Evolutionary conservation across 345 rosid genomes (phyloP).

Genomic region (Salix viminalis): DNA sequence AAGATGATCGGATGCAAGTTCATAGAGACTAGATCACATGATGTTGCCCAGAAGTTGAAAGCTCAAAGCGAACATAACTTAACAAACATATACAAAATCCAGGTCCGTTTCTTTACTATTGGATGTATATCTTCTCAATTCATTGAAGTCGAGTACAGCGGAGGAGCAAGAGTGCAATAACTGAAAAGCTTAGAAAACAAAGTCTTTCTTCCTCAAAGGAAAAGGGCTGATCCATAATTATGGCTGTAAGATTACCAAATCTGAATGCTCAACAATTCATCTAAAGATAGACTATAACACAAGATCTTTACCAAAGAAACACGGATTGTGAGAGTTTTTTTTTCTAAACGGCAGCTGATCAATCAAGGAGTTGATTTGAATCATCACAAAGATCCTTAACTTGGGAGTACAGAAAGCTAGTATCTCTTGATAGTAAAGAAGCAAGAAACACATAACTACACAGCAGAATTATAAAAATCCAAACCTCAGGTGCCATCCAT

Average conservation of each 20-base stretch:
- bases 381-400: constrained; percentile 3
- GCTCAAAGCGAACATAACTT: neutral
- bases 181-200: neutral
- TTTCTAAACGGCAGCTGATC: neutral
- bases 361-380: neutral
- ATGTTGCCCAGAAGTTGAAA: neutral
- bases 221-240: neutral
- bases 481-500: constrained; percentile 91
- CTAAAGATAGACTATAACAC: neutral
- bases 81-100: neutral
- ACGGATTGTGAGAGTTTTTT: neutral
- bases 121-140: neutral
- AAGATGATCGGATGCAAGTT: neutral
- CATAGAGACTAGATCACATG: neutral
- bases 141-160: neutral
- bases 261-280: neutral
- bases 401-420: neutral
- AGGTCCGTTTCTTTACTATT: neutral
- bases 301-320: neutral
- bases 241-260: neutral
- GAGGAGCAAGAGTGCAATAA: neutral
- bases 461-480: constrained; percentile 11
- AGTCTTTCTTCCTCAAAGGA: neutral
- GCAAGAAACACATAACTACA: neutral
- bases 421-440: neutral